These are phyloP conservation scores for Rhizopus arrhizus DNA, from an alignment of 371 early-diverging fungal genomes.

Conservation along the genomic window DNA sequence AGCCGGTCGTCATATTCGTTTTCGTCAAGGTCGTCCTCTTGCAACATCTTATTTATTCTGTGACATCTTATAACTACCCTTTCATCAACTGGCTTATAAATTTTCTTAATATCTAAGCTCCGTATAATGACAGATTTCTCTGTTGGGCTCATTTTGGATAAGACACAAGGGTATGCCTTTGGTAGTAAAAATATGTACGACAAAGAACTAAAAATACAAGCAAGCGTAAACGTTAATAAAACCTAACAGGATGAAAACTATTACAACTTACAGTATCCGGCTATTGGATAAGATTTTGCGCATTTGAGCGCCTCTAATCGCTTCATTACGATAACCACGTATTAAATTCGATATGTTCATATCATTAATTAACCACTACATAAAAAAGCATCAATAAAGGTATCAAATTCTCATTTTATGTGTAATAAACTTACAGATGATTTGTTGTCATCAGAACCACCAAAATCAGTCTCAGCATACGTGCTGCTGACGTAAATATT, in stretches of 20 bases:
- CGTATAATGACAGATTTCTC: not conserved
- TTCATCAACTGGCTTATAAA: not conserved
- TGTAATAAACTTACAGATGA: too few species aligned
- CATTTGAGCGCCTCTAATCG: conserved; percentile 10
- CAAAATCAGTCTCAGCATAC: too few species aligned
- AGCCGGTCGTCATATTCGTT: not conserved
- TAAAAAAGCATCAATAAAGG: conserved; percentile 7
- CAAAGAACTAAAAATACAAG: not conserved
- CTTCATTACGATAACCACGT: conserved; percentile 2
- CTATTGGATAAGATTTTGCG: not conserved
- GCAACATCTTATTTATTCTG: conserved; percentile 1
- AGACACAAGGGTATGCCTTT: not conserved
- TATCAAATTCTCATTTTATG: not conserved
- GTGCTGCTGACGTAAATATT: too few species aligned
- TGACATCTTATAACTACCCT: conserved; percentile 1
- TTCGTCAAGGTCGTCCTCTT: not conserved
- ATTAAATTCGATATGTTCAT: not conserved
- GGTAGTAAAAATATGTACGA: not conserved
- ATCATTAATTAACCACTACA: conserved; percentile 1
- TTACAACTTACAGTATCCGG: conserved; percentile 8
- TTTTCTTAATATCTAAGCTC: not conserved
- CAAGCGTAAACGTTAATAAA: not conserved
- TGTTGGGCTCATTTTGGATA: conserved; percentile 1
- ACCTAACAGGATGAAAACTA: not conserved
- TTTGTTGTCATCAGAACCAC: too few species aligned